Conservation (phyloP, 805 yeast species). For the Tanozyma kutaoensis region DNA sequence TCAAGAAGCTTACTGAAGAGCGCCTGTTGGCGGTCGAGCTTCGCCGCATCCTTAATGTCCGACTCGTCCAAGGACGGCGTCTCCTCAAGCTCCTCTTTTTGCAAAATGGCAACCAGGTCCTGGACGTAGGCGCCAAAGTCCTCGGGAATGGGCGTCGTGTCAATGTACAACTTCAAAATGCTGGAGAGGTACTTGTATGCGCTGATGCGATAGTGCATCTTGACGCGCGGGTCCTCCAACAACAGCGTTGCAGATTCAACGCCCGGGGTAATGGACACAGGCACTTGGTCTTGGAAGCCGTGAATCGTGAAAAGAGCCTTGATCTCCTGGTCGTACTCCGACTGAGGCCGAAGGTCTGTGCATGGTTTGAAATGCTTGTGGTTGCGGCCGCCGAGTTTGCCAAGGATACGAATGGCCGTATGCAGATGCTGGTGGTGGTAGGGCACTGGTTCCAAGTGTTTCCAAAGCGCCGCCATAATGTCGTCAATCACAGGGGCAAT, state of each 20-base stretch:
- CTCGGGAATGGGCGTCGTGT: conserved; percentile 35
- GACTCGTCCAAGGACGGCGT: conserved; percentile 24
- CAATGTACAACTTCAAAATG: conserved; percentile 56
- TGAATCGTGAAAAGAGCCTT: conserved; percentile 58
- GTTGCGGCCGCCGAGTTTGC: conserved; percentile 94
- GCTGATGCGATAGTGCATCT: conserved; percentile 56
- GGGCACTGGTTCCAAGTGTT: conserved; percentile 81
- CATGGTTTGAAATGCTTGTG: conserved; percentile 75
- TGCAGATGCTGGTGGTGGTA: conserved; percentile 92
- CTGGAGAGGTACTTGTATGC: conserved; percentile 65
- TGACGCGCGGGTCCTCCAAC: conserved; percentile 51
- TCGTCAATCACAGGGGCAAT: conserved; percentile 93
- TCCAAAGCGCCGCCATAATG: conserved; percentile 88
- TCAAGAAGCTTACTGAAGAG: conserved; percentile 53
- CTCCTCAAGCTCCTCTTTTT: conserved; percentile 22
- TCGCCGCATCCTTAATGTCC: conserved; percentile 31
- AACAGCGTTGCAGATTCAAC: conserved; percentile 65
- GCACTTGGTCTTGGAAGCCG: conserved; percentile 45
- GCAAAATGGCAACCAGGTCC: conserved; percentile 33
- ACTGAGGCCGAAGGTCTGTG: conserved; percentile 41
- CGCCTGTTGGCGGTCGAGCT: conserved; percentile 49
- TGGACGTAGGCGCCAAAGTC: conserved; percentile 30
- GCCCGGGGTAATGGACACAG: conserved; percentile 76
- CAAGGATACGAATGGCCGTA: conserved; percentile 83
- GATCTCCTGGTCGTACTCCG: conserved; percentile 52